These are phyloP conservation scores for Auriscalpium orientale DNA, from an alignment of 768 basidiomycete genomes.

Conservation along the genomic window DNA sequence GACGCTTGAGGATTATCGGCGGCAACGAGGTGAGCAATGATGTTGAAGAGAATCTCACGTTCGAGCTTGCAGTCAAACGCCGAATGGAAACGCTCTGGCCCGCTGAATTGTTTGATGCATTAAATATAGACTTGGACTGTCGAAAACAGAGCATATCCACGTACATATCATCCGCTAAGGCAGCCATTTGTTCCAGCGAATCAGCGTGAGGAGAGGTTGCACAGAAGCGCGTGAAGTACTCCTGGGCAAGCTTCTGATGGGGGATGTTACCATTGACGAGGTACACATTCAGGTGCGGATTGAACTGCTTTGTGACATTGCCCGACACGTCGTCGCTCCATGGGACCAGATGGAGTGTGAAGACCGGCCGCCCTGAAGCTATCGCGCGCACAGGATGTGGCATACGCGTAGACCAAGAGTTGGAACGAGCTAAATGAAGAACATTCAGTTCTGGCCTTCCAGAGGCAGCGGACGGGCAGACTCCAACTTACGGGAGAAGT, in stretches of 20 bases:
- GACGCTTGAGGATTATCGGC: too few relatives aligned
- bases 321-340: constrained; percentile 30
- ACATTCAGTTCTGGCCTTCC: too few relatives aligned
- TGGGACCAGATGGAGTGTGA: constrained; percentile 11
- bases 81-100: too few relatives aligned
- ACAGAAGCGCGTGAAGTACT: constrained; percentile 26
- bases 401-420: background rate
- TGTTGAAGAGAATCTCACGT: too few relatives aligned
- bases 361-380: constrained; percentile 6
- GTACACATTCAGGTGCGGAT: constrained; percentile 29
- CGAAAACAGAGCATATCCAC: too few relatives aligned
- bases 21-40: too few relatives aligned
- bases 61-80: too few relatives aligned
- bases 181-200: constrained; percentile 23
- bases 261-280: constrained; percentile 24
- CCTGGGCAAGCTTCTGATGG: constrained; percentile 20
- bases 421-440: background rate
- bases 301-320: constrained; percentile 29
- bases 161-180: constrained; percentile 10
- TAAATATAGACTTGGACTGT: too few relatives aligned
- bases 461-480: too few relatives aligned
- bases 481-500: too few relatives aligned
- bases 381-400: constrained; percentile 7
- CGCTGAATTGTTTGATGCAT: too few relatives aligned
- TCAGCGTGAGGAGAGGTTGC: constrained; percentile 28